Conservation (phyloP, 345 rosid genomes). For the Erodium maritimum region DNA sequence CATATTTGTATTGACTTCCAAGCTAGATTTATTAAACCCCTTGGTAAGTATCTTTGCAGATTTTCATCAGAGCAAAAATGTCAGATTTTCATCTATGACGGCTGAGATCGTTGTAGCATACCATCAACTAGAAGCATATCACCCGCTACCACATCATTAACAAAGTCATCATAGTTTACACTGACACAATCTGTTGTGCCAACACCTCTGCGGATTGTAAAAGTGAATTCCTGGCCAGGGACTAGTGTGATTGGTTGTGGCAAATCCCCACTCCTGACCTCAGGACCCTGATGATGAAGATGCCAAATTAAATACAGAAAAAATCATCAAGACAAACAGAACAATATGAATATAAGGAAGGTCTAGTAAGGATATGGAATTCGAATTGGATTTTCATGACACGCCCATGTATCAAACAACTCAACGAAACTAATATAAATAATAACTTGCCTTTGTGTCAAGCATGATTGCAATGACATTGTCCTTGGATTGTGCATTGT, state of each 20-base stretch:
- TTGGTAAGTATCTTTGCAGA: background rate
- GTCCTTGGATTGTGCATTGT: constrained; percentile 81
- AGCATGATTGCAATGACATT: constrained; percentile 93
- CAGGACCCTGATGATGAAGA: constrained; percentile 62
- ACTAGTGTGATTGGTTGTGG: constrained; percentile 69
- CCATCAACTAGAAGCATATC: constrained; percentile 99
- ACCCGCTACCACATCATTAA: constrained; percentile 79
- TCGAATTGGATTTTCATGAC: background rate
- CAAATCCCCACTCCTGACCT: constrained; percentile 97
- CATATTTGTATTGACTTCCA: no score
- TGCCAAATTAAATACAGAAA: background rate
- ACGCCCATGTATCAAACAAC: background rate
- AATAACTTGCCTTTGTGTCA: constrained; percentile 71
- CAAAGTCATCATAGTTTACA: constrained; percentile 95
- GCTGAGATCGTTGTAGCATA: constrained; percentile 19
- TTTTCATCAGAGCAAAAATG: background rate
- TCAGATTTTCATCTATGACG: no score
- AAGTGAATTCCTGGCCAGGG: constrained; percentile 86
- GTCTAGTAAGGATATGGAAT: background rate
- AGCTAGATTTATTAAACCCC: no score
- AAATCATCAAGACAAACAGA: background rate
- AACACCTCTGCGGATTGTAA: constrained; percentile 83
- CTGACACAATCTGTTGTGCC: constrained; percentile 80
- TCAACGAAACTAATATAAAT: constrained; percentile 6
- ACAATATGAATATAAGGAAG: background rate